phyloP scores from a whole-genome alignment of 2,329 filamentous ascomycete species.

The Colletotrichum tropicicola region DNA sequence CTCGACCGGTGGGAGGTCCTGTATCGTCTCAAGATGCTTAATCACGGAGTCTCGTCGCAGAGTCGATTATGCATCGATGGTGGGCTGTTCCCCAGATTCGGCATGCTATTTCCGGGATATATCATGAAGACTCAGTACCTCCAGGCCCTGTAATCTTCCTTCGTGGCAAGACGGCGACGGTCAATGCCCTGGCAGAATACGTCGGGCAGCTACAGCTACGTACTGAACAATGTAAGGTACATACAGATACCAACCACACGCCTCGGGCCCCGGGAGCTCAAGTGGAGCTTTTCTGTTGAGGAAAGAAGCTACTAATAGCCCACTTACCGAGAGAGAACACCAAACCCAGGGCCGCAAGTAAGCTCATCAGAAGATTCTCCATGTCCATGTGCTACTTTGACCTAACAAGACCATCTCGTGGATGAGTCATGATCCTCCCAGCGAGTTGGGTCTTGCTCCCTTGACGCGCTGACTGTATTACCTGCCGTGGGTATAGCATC shows the following conservation, averaged over 20 bases:
- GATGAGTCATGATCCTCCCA: conserved; percentile 22
- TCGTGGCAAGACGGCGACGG: neutral
- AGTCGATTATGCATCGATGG: neutral
- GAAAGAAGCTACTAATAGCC: conserved; percentile 12
- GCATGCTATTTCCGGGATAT: neutral
- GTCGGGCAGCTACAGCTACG: no score
- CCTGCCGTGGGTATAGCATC: neutral
- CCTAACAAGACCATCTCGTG: neutral
- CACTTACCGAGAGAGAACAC: neutral
- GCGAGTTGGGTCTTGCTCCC: neutral
- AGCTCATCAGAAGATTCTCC: neutral
- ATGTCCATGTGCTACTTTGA: no score
- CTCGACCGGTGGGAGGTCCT: neutral
- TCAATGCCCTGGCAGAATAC: no score
- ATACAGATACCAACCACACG: neutral
- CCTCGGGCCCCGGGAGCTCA: conserved; percentile 10
- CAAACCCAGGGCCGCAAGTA: conserved; percentile 5
- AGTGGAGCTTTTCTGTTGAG: conserved; percentile 1
- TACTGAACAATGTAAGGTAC: no score
- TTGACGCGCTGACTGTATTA: neutral
- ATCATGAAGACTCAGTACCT: neutral
- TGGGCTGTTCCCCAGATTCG: neutral
- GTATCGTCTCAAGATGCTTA: neutral
- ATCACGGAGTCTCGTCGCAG: neutral
- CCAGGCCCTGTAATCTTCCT: neutral